A percentile compares a stretch with the other conserved stretches of the same genome.
phyloP scores from a whole-genome alignment of 192 early-diverging fungal species.

The Funneliformis geosporum region DNA sequence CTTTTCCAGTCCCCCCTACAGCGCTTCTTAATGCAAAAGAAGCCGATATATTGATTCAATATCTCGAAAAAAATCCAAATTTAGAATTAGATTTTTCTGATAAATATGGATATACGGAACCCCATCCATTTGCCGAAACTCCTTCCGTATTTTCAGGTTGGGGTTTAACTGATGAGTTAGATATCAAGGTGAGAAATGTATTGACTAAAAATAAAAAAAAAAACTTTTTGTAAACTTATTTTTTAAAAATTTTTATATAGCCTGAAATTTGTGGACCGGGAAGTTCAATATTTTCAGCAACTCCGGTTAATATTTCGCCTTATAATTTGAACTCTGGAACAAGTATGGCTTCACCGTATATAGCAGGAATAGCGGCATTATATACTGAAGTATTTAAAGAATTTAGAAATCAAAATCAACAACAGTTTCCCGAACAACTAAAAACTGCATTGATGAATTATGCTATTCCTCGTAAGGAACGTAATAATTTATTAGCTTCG shows the following conservation, averaged over 20 bases:
- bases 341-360: slow-evolving; percentile 55
- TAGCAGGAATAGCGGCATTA: slow-evolving; percentile 41
- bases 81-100: slow-evolving; percentile 5
- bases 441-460: slow-evolving; percentile 37
- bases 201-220: not conserved
- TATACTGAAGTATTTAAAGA: slow-evolving; percentile 25
- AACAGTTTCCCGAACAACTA: not conserved
- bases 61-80: not conserved
- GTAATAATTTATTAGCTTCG: slow-evolving; percentile 20
- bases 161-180: not conserved
- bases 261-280: slow-evolving; percentile 56
- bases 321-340: slow-evolving; percentile 55
- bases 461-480: slow-evolving; percentile 31
- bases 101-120: not conserved
- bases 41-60: not conserved
- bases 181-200: not conserved
- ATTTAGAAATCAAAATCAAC: slow-evolving; percentile 5
- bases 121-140: not conserved
- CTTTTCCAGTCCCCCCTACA: not conserved
- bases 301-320: slow-evolving; percentile 47
- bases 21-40: not conserved
- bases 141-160: not conserved
- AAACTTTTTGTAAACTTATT: not conserved
- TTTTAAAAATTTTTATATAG: slow-evolving; percentile 11
- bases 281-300: slow-evolving; percentile 53